Base-by-base conservation (phyloP, 2,329 filamentous ascomycete species). In the Aspergillus sp. region DNA sequence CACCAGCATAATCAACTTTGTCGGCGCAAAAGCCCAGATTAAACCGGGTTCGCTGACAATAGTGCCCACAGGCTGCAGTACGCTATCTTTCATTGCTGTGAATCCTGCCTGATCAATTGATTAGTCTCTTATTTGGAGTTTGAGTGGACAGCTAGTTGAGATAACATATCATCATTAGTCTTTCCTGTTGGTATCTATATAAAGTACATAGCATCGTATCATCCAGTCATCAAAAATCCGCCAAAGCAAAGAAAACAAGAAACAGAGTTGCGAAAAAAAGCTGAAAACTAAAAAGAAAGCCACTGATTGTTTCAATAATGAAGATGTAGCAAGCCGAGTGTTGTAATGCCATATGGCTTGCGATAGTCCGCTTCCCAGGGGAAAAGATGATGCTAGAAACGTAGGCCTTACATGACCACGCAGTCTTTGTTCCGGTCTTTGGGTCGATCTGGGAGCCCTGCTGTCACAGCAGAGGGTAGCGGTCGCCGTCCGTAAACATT, bases 371-470 rank as follows among this genome's bases (percentile, higher is more conserved):
- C n/a, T n/a, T n/a, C n/a, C n/a, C n/a, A n/a, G n/a, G n/a, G n/a
- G n/a, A n/a, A n/a, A n/a, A n/a, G n/a, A n/a, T n/a, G n/a, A n/a
- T 13, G 33, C 33, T 35, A 10, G 6, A 35, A 3, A 13, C 8
- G 19, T 11, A 35, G 5, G 33, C 9, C 9, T 35, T 7, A 71
- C 69, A 72, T 72, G 42, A 71, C 56, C 40, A 68, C 57, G 46
- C 69, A 72, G 41, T 71, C 69, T 50, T 67, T 70, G 47, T 62
- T 66, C 44, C 67, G 66, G 44, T 61, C 50, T 49, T 56, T 46
- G 42, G 52, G 29, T 45, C 60, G 49, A 13, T 55, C 52, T n/a
- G 50, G 34, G 27, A 39, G 40, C 26, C 46, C 46, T 9, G 43
- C 33, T 10, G 48, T 38, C 11, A 50, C 43, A n/a, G 50, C 37